Evolutionary conservation across 768 basidiomycete genomes (phyloP).

Genomic region (Ephemerocybe angulata): DNA sequence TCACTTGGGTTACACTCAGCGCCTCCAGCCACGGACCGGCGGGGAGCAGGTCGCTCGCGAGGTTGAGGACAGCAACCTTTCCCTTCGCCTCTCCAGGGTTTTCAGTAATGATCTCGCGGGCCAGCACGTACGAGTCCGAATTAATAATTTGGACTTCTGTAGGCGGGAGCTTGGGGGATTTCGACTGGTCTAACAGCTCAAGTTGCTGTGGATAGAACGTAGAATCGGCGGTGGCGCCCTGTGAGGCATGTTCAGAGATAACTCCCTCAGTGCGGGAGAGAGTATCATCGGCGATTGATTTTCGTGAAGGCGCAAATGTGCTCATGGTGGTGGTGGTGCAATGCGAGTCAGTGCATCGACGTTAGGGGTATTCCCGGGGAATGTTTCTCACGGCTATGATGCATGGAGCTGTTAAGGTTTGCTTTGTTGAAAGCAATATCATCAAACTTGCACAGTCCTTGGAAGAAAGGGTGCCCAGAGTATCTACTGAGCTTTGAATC

Average conservation of each 20-base stretch:
- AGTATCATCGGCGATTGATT: constrained; percentile 24
- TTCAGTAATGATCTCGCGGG: constrained; percentile 28
- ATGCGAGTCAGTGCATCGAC: too few relatives aligned
- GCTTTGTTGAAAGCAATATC: too few relatives aligned
- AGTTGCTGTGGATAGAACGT: constrained; percentile 26
- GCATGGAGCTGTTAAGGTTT: too few relatives aligned
- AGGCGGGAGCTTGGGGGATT: constrained; percentile 14
- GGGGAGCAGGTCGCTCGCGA: constrained; percentile 33
- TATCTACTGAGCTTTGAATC: too few relatives aligned
- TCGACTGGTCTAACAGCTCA: constrained; percentile 18
- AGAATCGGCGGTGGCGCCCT: constrained; percentile 30
- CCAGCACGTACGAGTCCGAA: constrained; percentile 35
- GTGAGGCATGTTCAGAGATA: constrained; percentile 20
- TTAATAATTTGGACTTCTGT: constrained; percentile 28
- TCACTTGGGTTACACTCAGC: constrained; percentile 30
- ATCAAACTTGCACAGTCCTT: too few relatives aligned
- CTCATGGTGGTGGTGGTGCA: neutral
- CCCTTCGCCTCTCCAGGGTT: constrained; percentile 19
- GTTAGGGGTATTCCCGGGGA: too few relatives aligned
- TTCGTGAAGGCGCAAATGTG: neutral
- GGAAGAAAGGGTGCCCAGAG: too few relatives aligned
- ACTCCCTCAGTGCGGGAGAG: constrained; percentile 24
- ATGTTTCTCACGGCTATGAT: too few relatives aligned
- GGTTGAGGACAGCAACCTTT: constrained; percentile 34
- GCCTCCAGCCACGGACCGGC: constrained; percentile 31